Evolutionary conservation across 768 basidiomycete species (phyloP), one percentile per base, ranked within the genome.

Genomic region (Cubamyces lactineus): DNA sequence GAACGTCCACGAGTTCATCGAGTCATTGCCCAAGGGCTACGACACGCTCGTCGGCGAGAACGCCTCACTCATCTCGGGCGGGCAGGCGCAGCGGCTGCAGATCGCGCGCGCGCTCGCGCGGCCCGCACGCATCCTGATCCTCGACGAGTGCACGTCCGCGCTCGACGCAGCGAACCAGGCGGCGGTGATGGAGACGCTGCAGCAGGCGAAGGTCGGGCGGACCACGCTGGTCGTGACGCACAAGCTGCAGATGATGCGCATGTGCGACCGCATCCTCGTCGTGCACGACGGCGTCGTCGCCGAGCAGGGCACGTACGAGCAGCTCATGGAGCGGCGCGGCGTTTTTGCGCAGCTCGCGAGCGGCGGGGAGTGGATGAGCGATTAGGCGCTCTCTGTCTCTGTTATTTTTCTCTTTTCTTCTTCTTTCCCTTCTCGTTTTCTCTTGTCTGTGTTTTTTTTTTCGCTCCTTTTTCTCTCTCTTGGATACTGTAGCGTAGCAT

Each of bases 111-210:
- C 96, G 0, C 82, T 98, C n/a, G 89, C 87, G 1, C 81, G 91
- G 38, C 82, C 85, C 0, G 79, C 87, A 0, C 83, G 80, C 47
- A 83, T 98, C 15, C 79, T 97, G 48, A 86, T 98, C 39, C 78
- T 98, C 56, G 96, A 98, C 72, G 96, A 98, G 72, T 97, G 95
- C 71, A 98, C 96, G n/a, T 88, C 86, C 45, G 93, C 96, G 5
- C 76, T 98, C 61, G 96, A 98, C 72, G 79, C 84, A 1, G 85
- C 86, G 68, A 98, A 96, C 74, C 90, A 95, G 76, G 81, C 83
- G 1, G 87, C 84, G 17, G 89, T 98, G 16, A 75, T 98, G 69
- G 87, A 92, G 57, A 88, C 92, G 8, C 86, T 96, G 52, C 77
- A 78, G 59, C 70, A 75, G 28, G 86, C 86, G 59, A 86, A 84